Evolutionary conservation across 2,329 filamentous ascomycete genomes (phyloP).

Genomic region (Bisporella sp.): DNA sequence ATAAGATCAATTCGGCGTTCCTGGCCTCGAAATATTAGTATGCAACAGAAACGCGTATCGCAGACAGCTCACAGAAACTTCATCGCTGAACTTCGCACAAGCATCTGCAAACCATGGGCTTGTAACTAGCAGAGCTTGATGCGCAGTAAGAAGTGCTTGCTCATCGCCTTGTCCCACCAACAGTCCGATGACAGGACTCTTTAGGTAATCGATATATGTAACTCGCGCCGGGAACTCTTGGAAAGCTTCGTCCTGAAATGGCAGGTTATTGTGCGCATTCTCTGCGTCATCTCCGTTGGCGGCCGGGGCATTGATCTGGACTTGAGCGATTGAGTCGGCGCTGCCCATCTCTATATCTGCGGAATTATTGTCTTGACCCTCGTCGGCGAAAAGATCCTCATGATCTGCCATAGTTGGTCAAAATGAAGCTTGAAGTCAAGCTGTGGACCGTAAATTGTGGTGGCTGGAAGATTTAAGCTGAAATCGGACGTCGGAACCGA

Average conservation of each 20-base stretch:
- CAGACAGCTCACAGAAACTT: constrained; percentile 46
- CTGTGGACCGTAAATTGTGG: not conserved
- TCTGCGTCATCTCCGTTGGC: not conserved
- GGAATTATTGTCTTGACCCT: not conserved
- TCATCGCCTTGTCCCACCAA: constrained; percentile 54
- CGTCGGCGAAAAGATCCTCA: not conserved
- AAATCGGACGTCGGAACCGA: too few relatives aligned
- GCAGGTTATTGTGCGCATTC: constrained; percentile 11
- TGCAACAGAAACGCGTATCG: not conserved
- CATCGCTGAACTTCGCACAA: constrained; percentile 53
- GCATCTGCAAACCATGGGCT: constrained; percentile 68
- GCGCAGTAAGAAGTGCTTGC: constrained; percentile 63
- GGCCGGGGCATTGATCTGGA: not conserved
- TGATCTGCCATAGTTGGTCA: not conserved
- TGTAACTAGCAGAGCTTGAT: constrained; percentile 67
- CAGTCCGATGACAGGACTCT: constrained; percentile 62
- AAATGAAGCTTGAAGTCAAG: not conserved
- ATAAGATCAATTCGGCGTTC: constrained; percentile 63
- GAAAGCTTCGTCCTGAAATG: constrained; percentile 16
- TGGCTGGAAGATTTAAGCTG: too few relatives aligned
- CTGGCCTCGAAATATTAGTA: constrained; percentile 23
- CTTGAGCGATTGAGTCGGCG: constrained; percentile 12
- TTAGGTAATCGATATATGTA: constrained; percentile 52
- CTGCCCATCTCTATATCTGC: constrained; percentile 23
- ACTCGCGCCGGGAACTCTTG: constrained; percentile 15